A percentile compares a stretch with the other conserved stretches of the same genome.
phyloP scores from a whole-genome alignment of 306 rosid species.

The Prunus dulcis region DNA sequence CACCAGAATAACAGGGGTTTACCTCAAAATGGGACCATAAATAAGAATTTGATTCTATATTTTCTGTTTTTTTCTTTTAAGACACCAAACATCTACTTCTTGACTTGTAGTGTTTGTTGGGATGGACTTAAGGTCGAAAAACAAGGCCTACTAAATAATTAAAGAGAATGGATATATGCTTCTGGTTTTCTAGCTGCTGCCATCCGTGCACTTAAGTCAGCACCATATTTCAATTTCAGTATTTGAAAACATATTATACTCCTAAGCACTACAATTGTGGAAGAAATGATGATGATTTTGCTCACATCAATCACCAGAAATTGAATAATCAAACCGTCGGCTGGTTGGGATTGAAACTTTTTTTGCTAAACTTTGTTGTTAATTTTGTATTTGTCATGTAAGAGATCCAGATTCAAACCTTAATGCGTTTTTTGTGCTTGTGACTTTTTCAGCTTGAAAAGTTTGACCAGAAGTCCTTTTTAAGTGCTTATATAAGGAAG shows the following conservation, averaged over 20 bases:
- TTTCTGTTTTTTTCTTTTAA: not conserved
- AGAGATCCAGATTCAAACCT: conserved; percentile 30
- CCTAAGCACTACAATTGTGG: conserved; percentile 9
- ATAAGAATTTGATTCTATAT: not conserved
- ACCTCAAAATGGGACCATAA: conserved; percentile 18
- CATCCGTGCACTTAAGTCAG: conserved; percentile 31
- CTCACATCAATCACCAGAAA: conserved; percentile 22
- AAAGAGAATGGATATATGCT: not conserved
- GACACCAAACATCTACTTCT: not conserved
- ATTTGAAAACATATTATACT: not conserved
- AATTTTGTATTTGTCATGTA: conserved; percentile 24
- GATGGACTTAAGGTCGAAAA: conserved; percentile 17
- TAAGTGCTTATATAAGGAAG: conserved; percentile 36
- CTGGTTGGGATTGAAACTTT: conserved; percentile 13
- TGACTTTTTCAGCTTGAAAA: conserved; percentile 43
- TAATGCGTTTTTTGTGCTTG: conserved; percentile 10
- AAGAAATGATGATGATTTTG: conserved; percentile 16
- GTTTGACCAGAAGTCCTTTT: conserved; percentile 46
- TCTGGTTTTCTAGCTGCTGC: conserved; percentile 24
- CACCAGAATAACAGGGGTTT: not conserved
- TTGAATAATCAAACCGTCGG: conserved; percentile 16
- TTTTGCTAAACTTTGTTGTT: conserved; percentile 13
- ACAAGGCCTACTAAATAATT: not conserved
- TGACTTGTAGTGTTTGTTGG: conserved; percentile 9
- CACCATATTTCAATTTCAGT: conserved; percentile 12